Evolutionary conservation across 1,284 basidiomycete species (phyloP).

Genomic region (Sporisorium reilianum): DNA sequence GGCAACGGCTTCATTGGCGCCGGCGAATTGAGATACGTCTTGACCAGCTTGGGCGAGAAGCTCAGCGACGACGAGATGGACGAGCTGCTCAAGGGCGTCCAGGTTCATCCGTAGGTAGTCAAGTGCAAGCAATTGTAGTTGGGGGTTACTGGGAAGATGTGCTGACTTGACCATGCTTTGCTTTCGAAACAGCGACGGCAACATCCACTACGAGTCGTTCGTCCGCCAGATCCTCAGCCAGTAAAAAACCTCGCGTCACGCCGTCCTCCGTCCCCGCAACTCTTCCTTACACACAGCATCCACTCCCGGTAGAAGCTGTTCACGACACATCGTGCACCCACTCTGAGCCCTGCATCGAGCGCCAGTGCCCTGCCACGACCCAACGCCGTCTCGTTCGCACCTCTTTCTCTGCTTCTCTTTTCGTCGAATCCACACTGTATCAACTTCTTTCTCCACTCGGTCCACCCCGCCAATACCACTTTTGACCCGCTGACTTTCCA

Average conservation of each 20-base stretch:
- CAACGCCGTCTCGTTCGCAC: too few relatives aligned
- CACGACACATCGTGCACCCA: too few relatives aligned
- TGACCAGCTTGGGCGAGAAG: conserved; percentile 96
- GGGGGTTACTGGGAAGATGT: too few relatives aligned
- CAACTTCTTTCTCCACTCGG: not conserved
- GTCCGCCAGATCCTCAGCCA: conserved; percentile 83
- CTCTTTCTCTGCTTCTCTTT: too few relatives aligned
- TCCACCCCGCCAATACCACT: not conserved
- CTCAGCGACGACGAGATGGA: conserved; percentile 98
- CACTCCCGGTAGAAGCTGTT: too few relatives aligned
- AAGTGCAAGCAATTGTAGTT: too few relatives aligned
- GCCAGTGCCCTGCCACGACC: too few relatives aligned
- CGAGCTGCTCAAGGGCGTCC: conserved; percentile 93
- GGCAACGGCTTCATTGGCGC: conserved; percentile 96
- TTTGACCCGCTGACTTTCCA: conserved; percentile 1
- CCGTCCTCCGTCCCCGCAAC: not conserved
- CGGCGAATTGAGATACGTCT: conserved; percentile 89
- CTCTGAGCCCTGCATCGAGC: too few relatives aligned
- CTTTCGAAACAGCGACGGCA: conserved; percentile 80
- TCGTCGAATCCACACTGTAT: conserved; percentile 2
- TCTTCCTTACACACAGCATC: too few relatives aligned
- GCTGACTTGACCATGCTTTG: not conserved
- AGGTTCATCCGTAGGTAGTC: conserved; percentile 82
- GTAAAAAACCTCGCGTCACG: conserved; percentile 28
- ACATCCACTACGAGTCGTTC: conserved; percentile 96